These are phyloP conservation scores for Ballota nigra DNA, from an alignment of 257 asterid species.

Conservation along the genomic window DNA sequence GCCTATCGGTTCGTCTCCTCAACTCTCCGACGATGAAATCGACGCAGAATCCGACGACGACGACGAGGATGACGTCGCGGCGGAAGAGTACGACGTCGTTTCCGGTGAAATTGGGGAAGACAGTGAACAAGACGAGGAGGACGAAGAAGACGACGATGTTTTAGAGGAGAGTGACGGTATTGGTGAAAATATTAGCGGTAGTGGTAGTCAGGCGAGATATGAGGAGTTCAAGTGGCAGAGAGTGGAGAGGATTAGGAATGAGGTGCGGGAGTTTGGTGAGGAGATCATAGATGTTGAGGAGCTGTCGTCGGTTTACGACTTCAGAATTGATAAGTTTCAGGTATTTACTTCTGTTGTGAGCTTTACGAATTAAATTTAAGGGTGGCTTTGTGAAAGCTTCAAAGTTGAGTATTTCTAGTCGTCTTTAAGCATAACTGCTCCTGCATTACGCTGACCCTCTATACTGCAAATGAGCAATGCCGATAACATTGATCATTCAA, in stretches of 20 bases:
- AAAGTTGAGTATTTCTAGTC: neutral
- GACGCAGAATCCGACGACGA: slow-evolving; percentile 50
- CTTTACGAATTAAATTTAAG: neutral
- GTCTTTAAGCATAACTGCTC: neutral
- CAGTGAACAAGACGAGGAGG: slow-evolving; percentile 45
- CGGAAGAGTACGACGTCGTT: slow-evolving; percentile 64
- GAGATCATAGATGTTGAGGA: slow-evolving; percentile 78
- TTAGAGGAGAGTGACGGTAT: slow-evolving; percentile 21
- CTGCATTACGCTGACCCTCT: neutral
- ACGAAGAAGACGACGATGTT: slow-evolving; percentile 34
- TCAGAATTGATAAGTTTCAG: slow-evolving; percentile 96
- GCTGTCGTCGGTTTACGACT: slow-evolving; percentile 76
- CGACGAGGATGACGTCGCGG: slow-evolving; percentile 57
- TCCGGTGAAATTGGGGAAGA: slow-evolving; percentile 41
- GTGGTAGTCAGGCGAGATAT: slow-evolving; percentile 34
- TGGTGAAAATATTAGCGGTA: slow-evolving; percentile 2
- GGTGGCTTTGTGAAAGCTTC: neutral
- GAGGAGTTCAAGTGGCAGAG: slow-evolving; percentile 94
- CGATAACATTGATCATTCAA: neutral
- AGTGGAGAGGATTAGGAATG: slow-evolving; percentile 78
- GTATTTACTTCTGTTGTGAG: slow-evolving; percentile 25
- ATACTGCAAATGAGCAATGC: neutral
- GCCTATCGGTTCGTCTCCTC: slow-evolving; percentile 55
- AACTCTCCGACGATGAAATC: slow-evolving; percentile 53
- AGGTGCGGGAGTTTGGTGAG: slow-evolving; percentile 85